Evolutionary conservation across 2,329 filamentous ascomycete genomes (phyloP).

Genomic region (Fusarium xylarioides): DNA sequence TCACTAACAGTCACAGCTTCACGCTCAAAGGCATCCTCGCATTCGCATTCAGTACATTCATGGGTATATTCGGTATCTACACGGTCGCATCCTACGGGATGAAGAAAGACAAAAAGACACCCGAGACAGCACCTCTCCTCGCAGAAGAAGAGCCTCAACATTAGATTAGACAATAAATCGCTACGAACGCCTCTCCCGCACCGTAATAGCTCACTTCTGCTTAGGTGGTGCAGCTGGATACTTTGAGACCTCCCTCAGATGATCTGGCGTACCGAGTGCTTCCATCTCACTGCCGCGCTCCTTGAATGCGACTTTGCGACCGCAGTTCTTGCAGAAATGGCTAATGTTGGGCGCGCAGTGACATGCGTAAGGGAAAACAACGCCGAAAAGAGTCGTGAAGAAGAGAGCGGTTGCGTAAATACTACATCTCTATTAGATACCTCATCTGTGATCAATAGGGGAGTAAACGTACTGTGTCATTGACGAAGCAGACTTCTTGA

Average conservation of each 20-base stretch:
- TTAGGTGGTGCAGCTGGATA: constrained; percentile 23
- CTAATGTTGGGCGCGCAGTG: constrained; percentile 37
- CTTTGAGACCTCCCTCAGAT: constrained; percentile 38
- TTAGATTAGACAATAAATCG: constrained; percentile 13
- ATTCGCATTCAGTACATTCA: constrained; percentile 75
- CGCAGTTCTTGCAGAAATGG: constrained; percentile 40
- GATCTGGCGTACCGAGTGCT: constrained; percentile 40
- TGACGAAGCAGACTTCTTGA: constrained; percentile 33
- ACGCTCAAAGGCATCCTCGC: constrained; percentile 77
- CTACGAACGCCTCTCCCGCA: constrained; percentile 4
- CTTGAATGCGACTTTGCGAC: constrained; percentile 38
- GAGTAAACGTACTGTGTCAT: constrained; percentile 37
- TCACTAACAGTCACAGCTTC: constrained; percentile 56
- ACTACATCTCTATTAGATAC: background rate
- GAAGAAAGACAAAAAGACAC: constrained; percentile 24
- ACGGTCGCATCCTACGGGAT: constrained; percentile 73
- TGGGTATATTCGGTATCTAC: constrained; percentile 73
- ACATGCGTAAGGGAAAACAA: constrained; percentile 34
- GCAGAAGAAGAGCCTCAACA: constrained; percentile 10
- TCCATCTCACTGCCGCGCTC: constrained; percentile 26
- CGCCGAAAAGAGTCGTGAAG: constrained; percentile 38
- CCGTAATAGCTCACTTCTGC: background rate
- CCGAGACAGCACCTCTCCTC: constrained; percentile 38
- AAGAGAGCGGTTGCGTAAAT: constrained; percentile 33
- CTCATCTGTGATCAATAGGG: too few relatives aligned